Base-by-base conservation (phyloP, 2,329 filamentous ascomycete genomes). In the Cordyceps sp. region DNA sequence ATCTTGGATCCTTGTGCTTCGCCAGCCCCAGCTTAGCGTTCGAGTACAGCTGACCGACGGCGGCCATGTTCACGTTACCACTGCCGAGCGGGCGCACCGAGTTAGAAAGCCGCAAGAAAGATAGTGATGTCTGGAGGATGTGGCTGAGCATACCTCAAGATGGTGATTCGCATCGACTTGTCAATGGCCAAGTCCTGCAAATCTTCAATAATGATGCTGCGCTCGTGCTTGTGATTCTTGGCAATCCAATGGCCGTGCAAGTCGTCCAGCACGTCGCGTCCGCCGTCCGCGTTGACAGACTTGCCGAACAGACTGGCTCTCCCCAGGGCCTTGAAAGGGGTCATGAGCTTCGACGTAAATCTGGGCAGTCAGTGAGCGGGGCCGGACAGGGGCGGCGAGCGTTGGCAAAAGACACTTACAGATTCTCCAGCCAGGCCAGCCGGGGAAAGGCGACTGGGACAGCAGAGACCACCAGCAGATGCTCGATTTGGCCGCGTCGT, bases 241-340 rank as follows among this genome's bases (percentile, higher is more conserved):
- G 88, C 83, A 1, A 88, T 94, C 90, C 90, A 98, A 50, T 98
- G 88, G 52, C 96, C 90, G 49, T 94, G 88, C 9, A 93, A 59
- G 45, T 93, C 85, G 48, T 93, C 86, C 19, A 93, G 62, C 12
- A 96, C 81, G 53, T 96, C 90, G 6, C 90, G 80, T 14, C 84
- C 84, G 16, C 84, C 85, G 46, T 94, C 86, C 43, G 93, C 80
- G 58, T 93, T 93, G 25, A 93, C 63, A 27, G 92, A 73, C 37
- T 70, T 70, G 4, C 84, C 82, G 32, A 96, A 65, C 42, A 92
- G 55, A 2, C 88, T 86, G 23, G 78, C 70, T 45, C 83, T 79
- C 25, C 85, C 82, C 17, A 96, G 63, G 5, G 82, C 82, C 53
- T 96, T 96, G 50, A 93, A 68, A 4, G 86, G 85, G 44, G 85